These are phyloP conservation scores for Malbranchea zuffiana DNA, from an alignment of 2,329 filamentous ascomycete genomes.

Conservation along the genomic window DNA sequence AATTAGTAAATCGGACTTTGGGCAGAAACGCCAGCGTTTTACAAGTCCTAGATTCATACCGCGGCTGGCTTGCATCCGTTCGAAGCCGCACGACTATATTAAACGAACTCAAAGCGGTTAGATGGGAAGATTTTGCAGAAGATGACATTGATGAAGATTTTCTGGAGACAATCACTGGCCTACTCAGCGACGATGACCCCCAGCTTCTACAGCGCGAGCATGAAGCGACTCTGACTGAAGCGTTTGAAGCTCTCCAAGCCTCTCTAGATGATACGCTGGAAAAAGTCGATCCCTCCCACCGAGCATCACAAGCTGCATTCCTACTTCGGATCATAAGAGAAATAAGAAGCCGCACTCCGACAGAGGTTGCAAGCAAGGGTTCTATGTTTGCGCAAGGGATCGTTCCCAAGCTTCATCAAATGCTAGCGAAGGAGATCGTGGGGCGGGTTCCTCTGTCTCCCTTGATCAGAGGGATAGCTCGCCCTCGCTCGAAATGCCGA, in stretches of 20 bases:
- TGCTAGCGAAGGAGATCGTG: conserved; percentile 47
- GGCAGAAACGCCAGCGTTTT: conserved; percentile 60
- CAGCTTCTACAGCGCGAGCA: conserved; percentile 50
- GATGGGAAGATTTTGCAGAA: conserved; percentile 31
- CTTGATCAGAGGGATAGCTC: conserved; percentile 31
- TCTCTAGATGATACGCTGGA: conserved; percentile 35
- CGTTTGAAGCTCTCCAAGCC: conserved; percentile 45
- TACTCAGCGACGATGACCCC: conserved; percentile 64
- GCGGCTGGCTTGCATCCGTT: conserved; percentile 64
- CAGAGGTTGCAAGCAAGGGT: conserved; percentile 28
- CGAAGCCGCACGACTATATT: conserved; percentile 35
- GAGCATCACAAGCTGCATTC: conserved; percentile 48
- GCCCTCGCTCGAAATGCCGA: conserved; percentile 40
- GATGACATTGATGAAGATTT: conserved; percentile 32
- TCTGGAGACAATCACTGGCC: conserved; percentile 23
- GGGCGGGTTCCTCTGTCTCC: conserved; percentile 34
- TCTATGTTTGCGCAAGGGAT: conserved; percentile 48
- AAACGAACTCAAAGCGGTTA: conserved; percentile 25
- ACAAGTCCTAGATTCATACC: conserved; percentile 52
- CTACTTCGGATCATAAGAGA: conserved; percentile 64
- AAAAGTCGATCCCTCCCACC: conserved; percentile 35
- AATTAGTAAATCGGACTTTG: conserved; percentile 57
- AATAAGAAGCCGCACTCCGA: conserved; percentile 55
- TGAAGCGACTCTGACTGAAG: conserved; percentile 44
- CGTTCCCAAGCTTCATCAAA: conserved; percentile 53